Evolutionary conservation across 73 alveolate genomes (phyloP), one percentile per base, ranked within the genome.

Genomic region (Paramecium sexaurelia): DNA sequence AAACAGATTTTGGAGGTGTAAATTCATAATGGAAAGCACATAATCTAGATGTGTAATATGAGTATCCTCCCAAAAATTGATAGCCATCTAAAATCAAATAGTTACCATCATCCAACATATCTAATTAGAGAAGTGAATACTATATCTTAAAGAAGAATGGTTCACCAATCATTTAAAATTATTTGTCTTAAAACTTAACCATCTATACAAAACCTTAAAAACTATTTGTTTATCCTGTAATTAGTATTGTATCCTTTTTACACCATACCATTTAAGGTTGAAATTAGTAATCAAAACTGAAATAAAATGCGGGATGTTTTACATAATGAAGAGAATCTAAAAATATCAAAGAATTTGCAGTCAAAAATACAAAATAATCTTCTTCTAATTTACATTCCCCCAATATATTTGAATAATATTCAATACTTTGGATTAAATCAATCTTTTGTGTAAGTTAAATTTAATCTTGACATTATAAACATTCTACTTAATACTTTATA

Each of bases 11-110:
- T 13, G 83, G 83, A 2, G 83, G 43, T 6, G 83, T 61, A 32
- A 11, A 61, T 61, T 61, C 83, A 32, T 61, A 61, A 61, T 61
- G 83, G 26, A 26, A 61, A 11, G 83, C 47, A 26, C 83, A 61
- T 22, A 61, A 1, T 26, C 26, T 61, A 29, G 83, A 61, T 8
- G 83, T 61, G 26, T 13, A 61, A 24, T 61, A 61, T 26, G 11
- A 2, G n/a, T 26, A 29, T 7, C 43, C 43, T 9, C 83, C 83
- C 9, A 61, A 26, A 10, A 29, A 3, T 29, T 61, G 27, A 29
- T 10, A 26, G 2, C 45, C 83, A 61, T 61, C 83, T 27, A 61
- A 32, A 32, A 61, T 61, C 9, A 61, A 4, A 26, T 26, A 61
- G 11, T 61, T 61, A 13, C 43, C 43, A 32, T 61, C 83, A 24